Evolutionary conservation across 176 grass and related monocot genomes (phyloP).

Genomic region (Miscanthus lutarioriparius): DNA sequence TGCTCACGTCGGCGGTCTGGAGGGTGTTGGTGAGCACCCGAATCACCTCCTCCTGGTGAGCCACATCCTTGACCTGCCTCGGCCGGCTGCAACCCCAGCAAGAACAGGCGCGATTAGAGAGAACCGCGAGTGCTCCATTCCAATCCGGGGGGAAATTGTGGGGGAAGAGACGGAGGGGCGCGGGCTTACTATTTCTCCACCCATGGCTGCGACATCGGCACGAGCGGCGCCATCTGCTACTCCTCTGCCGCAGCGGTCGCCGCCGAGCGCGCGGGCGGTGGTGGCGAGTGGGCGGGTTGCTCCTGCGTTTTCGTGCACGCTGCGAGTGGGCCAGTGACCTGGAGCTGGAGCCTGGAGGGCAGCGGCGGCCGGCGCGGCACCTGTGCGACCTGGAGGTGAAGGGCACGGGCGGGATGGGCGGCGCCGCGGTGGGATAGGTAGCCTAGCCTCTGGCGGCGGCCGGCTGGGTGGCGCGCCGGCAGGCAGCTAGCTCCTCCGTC

Average conservation of each 20-base stretch:
- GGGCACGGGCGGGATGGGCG: too few species aligned
- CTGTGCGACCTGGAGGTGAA: too few species aligned
- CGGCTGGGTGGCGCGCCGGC: too few species aligned
- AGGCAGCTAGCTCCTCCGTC: too few species aligned
- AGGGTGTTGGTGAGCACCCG: conserved; percentile 96
- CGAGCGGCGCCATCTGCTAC: conserved; percentile 60
- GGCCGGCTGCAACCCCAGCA: conserved; percentile 61
- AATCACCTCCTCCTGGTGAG: conserved; percentile 96
- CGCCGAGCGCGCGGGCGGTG: conserved; percentile 1
- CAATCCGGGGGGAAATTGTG: not conserved
- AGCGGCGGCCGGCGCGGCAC: too few species aligned
- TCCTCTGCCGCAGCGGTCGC: not conserved
- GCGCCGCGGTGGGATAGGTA: too few species aligned
- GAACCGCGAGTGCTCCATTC: not conserved
- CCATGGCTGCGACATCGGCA: conserved; percentile 89
- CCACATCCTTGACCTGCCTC: conserved; percentile 94
- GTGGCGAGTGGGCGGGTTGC: conserved; percentile 5
- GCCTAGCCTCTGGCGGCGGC: too few species aligned
- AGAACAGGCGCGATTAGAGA: conserved; percentile 9
- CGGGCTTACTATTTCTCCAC: conserved; percentile 95
- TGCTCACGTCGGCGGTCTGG: conserved; percentile 76
- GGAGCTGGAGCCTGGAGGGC: too few species aligned
- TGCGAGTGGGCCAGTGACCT: not conserved
- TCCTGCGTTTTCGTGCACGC: conserved; percentile 29
- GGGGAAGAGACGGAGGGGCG: not conserved